Percentiles rank a stretch among this genome's conserved stretches.
These are phyloP conservation scores for Ramalina intermedia DNA, from an alignment of 495 filamentous ascomycete genomes.

Conservation along the genomic window DNA sequence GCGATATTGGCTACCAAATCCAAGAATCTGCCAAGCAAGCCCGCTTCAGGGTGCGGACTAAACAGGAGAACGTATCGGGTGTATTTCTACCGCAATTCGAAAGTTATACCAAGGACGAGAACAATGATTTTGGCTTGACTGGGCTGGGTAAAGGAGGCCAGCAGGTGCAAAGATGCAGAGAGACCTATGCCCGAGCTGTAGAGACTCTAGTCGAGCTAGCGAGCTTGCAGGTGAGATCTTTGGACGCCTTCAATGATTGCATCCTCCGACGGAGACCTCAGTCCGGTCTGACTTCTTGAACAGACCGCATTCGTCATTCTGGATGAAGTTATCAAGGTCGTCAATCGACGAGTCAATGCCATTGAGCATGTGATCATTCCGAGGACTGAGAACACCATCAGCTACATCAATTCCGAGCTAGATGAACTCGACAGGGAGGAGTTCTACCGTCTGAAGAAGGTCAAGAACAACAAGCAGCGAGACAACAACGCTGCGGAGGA, in stretches of 20 bases:
- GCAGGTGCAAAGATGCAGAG: slow-evolving; percentile 85
- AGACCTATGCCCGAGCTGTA: slow-evolving; percentile 94
- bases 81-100: slow-evolving; percentile 90
- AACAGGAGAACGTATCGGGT: slow-evolving; percentile 97
- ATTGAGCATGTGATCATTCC: slow-evolving; percentile 99
- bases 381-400: slow-evolving; percentile 96
- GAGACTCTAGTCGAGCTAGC: slow-evolving; percentile 95
- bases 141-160: slow-evolving; percentile 94
- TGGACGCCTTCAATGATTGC: not conserved
- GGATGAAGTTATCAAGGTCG: slow-evolving; percentile 98
- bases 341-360: slow-evolving; percentile 95
- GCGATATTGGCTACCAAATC: slow-evolving; percentile 91
- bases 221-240: slow-evolving; percentile 56
- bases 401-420: slow-evolving; percentile 97
- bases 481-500: slow-evolving; percentile 36
- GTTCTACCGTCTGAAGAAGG: slow-evolving; percentile 95
- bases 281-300: not conserved
- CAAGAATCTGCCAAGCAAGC: slow-evolving; percentile 90
- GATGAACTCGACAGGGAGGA: slow-evolving; percentile 97
- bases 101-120: slow-evolving; percentile 69
- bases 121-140: slow-evolving; percentile 91
- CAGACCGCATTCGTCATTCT: slow-evolving; percentile 94
- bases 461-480: slow-evolving; percentile 86
- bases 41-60: slow-evolving; percentile 79
- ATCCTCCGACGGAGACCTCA: not conserved